phyloP scores from a whole-genome alignment of 495 filamentous ascomycete genomes.

The Chaetomium tenue region DNA sequence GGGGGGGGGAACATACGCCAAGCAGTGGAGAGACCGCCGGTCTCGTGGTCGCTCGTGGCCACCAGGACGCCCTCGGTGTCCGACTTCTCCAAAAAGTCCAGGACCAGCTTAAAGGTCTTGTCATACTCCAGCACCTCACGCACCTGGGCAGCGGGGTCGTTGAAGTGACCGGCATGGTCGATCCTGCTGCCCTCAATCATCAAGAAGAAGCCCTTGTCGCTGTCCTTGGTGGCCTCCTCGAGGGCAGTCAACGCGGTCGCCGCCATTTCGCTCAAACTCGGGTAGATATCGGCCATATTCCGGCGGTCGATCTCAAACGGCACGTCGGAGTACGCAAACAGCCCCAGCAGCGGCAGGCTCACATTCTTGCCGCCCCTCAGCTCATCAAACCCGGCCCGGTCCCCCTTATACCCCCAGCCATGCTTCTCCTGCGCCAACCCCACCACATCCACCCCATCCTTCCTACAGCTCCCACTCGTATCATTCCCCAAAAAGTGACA shows the following conservation, averaged over 20 bases:
- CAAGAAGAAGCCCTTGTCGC: constrained; percentile 92
- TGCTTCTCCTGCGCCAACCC: constrained; percentile 64
- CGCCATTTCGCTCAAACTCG: constrained; percentile 90
- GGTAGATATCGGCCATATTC: constrained; percentile 73
- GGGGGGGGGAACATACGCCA: constrained; percentile 55
- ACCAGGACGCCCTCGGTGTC: constrained; percentile 76
- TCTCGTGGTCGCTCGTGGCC: constrained; percentile 91
- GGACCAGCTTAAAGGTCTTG: constrained; percentile 72
- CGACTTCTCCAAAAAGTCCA: constrained; percentile 79
- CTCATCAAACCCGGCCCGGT: constrained; percentile 73
- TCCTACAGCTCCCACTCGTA: constrained; percentile 71
- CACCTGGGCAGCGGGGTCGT: constrained; percentile 94
- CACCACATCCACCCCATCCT: constrained; percentile 68
- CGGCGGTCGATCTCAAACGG: constrained; percentile 90
- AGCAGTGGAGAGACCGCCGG: constrained; percentile 79
- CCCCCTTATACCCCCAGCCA: constrained; percentile 75
- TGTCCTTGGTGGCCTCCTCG: constrained; percentile 76
- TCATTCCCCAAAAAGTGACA: constrained; percentile 89
- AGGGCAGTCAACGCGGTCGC: constrained; percentile 74
- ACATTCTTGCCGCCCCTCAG: constrained; percentile 66
- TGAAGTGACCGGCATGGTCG: constrained; percentile 92
- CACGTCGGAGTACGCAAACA: constrained; percentile 81
- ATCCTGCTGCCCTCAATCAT: constrained; percentile 98
- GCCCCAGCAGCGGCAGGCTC: constrained; percentile 78
- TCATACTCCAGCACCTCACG: constrained; percentile 93